phyloP scores from a whole-genome alignment of 768 basidiomycete genomes.

The Auriscalpium vulgare region DNA sequence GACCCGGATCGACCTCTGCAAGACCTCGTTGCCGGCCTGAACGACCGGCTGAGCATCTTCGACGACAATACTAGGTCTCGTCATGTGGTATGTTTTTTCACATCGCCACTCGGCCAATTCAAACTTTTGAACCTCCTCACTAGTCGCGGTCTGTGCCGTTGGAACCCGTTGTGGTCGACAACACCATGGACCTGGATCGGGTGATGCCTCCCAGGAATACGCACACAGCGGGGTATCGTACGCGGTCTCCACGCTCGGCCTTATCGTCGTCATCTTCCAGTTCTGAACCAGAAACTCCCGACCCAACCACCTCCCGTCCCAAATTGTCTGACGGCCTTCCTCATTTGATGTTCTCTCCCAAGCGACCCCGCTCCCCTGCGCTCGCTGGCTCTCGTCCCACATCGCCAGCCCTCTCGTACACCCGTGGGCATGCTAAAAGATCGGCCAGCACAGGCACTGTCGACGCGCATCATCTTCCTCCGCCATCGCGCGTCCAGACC shows the following conservation, averaged over 20 bases:
- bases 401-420: not conserved
- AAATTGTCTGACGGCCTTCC: slow-evolving; percentile 66
- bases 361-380: slow-evolving; percentile 46
- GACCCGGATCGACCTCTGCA: slow-evolving; percentile 78
- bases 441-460: not conserved
- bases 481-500: not conserved
- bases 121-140: slow-evolving; percentile 3
- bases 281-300: slow-evolving; percentile 37
- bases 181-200: slow-evolving; percentile 53
- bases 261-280: slow-evolving; percentile 37
- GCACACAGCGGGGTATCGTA: slow-evolving; percentile 29
- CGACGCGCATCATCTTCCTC: not conserved
- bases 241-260: slow-evolving; percentile 40
- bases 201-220: slow-evolving; percentile 49
- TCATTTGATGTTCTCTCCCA: slow-evolving; percentile 66
- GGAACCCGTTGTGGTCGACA: slow-evolving; percentile 55
- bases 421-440: not conserved
- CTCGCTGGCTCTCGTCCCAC: slow-evolving; percentile 1
- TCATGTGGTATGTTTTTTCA: slow-evolving; percentile 33
- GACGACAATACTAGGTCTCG: slow-evolving; percentile 47
- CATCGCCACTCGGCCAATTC: not conserved
- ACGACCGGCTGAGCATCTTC: slow-evolving; percentile 48
- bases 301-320: slow-evolving; percentile 39
- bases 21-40: slow-evolving; percentile 59
- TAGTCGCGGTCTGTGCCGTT: slow-evolving; percentile 31